Evolutionary conservation across 164 flowering plant species (phyloP).

Genomic region (Akebia trifoliata): DNA sequence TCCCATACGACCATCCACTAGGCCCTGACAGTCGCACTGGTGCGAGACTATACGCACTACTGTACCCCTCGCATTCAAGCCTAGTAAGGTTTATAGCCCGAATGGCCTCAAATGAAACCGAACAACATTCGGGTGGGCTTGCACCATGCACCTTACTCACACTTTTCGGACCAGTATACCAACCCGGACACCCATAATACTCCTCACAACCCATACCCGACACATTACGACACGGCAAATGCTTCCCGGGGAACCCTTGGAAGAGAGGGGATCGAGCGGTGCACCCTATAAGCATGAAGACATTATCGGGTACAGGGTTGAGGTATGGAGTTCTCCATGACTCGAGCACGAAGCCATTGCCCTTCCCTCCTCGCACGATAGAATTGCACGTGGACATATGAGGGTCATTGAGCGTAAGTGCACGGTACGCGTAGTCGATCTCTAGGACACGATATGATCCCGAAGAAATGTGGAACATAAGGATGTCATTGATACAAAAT

Average conservation of each 20-base stretch:
- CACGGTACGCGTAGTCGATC: constrained; percentile 73
- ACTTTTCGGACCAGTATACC: constrained; percentile 40
- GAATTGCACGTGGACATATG: constrained; percentile 70
- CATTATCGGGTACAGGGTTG: constrained; percentile 63
- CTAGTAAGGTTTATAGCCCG: constrained; percentile 58
- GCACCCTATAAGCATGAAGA: constrained; percentile 82
- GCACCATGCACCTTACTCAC: constrained; percentile 31
- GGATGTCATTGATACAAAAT: constrained; percentile 77
- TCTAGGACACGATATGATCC: constrained; percentile 85
- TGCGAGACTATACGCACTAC: constrained; percentile 82
- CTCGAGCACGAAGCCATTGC: constrained; percentile 78
- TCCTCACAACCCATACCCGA: constrained; percentile 94
- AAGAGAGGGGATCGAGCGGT: constrained; percentile 70
- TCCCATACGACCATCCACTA: constrained; percentile 74
- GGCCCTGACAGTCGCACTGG: constrained; percentile 61
- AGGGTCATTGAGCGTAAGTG: constrained; percentile 74
- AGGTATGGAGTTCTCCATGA: constrained; percentile 58
- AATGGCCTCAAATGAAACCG: constrained; percentile 53
- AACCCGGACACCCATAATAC: constrained; percentile 67
- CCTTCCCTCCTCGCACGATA: constrained; percentile 50
- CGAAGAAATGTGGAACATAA: constrained; percentile 80
- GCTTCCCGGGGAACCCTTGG: constrained; percentile 78
- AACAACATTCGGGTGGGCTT: constrained; percentile 79
- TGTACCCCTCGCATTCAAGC: constrained; percentile 77
- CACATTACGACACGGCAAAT: constrained; percentile 72